phyloP scores from a whole-genome alignment of 352 stramenopile species.

The Phytophthora tentaculata region DNA sequence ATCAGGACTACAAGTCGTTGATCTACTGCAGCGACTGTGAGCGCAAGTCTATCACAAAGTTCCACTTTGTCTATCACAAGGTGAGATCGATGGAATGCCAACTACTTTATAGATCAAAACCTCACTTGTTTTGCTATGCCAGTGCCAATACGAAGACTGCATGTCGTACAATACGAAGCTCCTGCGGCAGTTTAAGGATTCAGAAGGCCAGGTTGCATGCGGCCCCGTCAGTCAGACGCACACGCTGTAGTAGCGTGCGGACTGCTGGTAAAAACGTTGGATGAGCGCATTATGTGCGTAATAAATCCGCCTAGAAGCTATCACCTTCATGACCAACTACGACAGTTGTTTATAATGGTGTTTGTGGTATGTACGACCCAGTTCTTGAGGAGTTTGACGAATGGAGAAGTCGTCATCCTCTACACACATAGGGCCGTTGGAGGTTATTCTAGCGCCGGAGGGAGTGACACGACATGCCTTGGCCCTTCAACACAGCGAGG shows the following conservation, averaged over 20 bases:
- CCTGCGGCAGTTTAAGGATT: constrained; percentile 74
- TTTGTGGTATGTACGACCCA: constrained; percentile 62
- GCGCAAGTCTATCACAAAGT: constrained; percentile 82
- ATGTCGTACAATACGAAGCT: constrained; percentile 89
- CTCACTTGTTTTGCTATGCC: constrained; percentile 12
- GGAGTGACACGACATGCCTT: constrained; percentile 36
- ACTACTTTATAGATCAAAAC: no score
- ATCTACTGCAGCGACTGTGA: constrained; percentile 91
- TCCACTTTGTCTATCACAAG: constrained; percentile 91
- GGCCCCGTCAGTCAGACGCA: constrained; percentile 20
- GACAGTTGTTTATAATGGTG: background rate
- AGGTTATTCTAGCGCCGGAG: constrained; percentile 57
- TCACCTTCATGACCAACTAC: background rate
- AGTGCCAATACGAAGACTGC: constrained; percentile 82
- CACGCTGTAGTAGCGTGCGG: background rate
- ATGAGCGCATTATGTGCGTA: background rate
- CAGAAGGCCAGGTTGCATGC: constrained; percentile 36
- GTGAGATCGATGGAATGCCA: no score
- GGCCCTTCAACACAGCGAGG: constrained; percentile 19
- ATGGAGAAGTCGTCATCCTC: constrained; percentile 65
- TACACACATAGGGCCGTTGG: constrained; percentile 81
- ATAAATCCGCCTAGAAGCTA: constrained; percentile 12
- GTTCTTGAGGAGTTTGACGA: constrained; percentile 80
- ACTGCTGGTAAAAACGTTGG: background rate
- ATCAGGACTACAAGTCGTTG: constrained; percentile 71